Base-by-base conservation (phyloP, 306 rosid genomes). In the Castanopsis chinensis region DNA sequence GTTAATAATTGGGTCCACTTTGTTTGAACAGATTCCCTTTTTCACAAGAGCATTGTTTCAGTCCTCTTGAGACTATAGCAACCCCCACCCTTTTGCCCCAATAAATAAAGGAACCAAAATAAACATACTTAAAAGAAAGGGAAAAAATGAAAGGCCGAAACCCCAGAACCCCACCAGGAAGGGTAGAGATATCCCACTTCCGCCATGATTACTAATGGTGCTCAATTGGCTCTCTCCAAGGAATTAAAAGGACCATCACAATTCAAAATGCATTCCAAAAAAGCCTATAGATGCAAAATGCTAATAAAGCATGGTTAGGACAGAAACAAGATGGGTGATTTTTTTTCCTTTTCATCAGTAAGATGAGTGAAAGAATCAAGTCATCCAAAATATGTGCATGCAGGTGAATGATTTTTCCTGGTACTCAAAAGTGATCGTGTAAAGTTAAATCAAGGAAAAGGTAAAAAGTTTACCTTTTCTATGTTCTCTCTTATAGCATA, bases 401-500 rank as follows among this genome's bases (percentile, higher is more conserved):
- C 33, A 59, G 65, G 18, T 5, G 4, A 49, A 23, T 59, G 25
- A 12, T 9, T 59, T 59, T 59, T 23, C 28, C 17, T 23, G 17
- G 30, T 12, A 49, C 65, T 59, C 63, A 49, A 49, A 49, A 3
- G 17, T 1, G 0, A 49, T 12, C 1, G 1, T 3, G 17, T 12
- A 23, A 59, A 6, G 45, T 6, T 54, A 23, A 15, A 73, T 59
- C 18, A 32, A 20, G 35, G 15, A 72, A 73, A 53, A 70, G 37
- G 20, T 30, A 37, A 49, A 54, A 71, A n/a, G 52, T 43, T 41
- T 76, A 85, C 91, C 89, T 88, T 88, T 27, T 88, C 91, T 20
- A 88, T 88, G 81, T 88, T 86, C 82, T 88, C 89, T 77, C 91
- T 88, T 73, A 88, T 88, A 63, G 91, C 91, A 79, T 88, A 88